Percentiles rank a stretch among this genome's conserved stretches.
Evolutionary conservation across 495 filamentous ascomycete species (phyloP).

Genomic region (Penicillium salamii): DNA sequence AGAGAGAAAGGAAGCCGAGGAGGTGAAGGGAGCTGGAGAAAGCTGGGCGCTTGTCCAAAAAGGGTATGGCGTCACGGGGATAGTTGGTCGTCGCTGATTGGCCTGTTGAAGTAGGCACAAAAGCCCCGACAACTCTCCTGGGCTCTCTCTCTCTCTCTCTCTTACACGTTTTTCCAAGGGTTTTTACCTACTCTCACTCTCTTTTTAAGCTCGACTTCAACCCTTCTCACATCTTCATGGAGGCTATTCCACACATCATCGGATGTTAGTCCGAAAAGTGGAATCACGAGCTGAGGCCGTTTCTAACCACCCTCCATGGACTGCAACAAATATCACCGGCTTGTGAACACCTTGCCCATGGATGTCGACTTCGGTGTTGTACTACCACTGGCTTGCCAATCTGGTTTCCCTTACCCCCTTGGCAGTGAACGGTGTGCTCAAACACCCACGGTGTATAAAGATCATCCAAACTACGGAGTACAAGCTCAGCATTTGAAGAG

Average conservation of each 20-base stretch:
- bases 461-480: too few species aligned
- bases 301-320: too few species aligned
- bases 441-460: too few species aligned
- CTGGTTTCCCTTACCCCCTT: not conserved
- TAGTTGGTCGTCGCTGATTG: constrained; percentile 1
- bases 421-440: not conserved
- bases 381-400: not conserved
- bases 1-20: constrained; percentile 14
- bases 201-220: not conserved
- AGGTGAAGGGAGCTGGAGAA: constrained; percentile 21
- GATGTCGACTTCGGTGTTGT: not conserved
- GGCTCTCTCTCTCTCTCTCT: too few species aligned
- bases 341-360: not conserved
- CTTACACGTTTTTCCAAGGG: too few species aligned
- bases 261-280: too few species aligned
- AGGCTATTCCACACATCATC: too few species aligned
- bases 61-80: constrained; percentile 7
- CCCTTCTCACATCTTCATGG: too few species aligned
- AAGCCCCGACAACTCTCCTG: too few species aligned
- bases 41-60: constrained; percentile 22
- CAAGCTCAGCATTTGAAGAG: too few species aligned
- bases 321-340: too few species aligned
- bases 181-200: not conserved
- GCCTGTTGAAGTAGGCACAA: constrained; percentile 1
- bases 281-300: too few species aligned